Base-by-base conservation (phyloP, 1,139 yeast genomes). In the Pneumocystis murina region DNA sequence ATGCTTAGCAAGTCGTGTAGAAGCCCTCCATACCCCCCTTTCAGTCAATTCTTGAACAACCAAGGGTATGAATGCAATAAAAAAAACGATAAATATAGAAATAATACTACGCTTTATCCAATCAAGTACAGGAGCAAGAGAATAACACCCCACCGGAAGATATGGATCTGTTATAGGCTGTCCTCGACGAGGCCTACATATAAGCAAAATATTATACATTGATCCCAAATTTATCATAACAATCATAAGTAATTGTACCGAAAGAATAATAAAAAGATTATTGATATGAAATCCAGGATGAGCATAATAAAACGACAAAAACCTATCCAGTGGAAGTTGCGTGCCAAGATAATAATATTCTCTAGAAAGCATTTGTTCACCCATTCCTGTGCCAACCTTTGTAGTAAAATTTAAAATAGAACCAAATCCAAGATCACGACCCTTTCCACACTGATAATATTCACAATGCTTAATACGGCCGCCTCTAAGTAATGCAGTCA, bases 331-430 rank as follows among this genome's bases (percentile, higher is more conserved):
- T 65, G 97, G 98, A 72, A 92, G 83, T 77, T 92, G 98, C 67
- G 98, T 92, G 71, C 97, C 96, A 75, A 92, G 80, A 77, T 92
- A 92, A 78, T 91, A 92, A 79, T 92, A 92, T 78, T 92, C 98
- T 80, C 98, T 87, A 65, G 97, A 90, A 74, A 92, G 81, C 94
- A 92, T 91, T 78, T 92, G 98, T 78, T 92, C 98, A 79, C 98
- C 98, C 98, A 92, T 92, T 87, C 98, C 98, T 73, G 97, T 96
- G 81, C 98, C 98, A 84, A 92, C 92, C 82, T 92, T 92, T 67
- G 98, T 92, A 48, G 97, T 92, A 84, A 92, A 92, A 79, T 92
- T 92, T 81, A 92, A 84, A 82, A 92, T 90, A 58, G 98, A 91
- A 68, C 97, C 97, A 77, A 92, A 92, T 79, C 98, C 98, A 80